phyloP scores from a whole-genome alignment of 345 rosid species.

The Camelina hispida region DNA sequence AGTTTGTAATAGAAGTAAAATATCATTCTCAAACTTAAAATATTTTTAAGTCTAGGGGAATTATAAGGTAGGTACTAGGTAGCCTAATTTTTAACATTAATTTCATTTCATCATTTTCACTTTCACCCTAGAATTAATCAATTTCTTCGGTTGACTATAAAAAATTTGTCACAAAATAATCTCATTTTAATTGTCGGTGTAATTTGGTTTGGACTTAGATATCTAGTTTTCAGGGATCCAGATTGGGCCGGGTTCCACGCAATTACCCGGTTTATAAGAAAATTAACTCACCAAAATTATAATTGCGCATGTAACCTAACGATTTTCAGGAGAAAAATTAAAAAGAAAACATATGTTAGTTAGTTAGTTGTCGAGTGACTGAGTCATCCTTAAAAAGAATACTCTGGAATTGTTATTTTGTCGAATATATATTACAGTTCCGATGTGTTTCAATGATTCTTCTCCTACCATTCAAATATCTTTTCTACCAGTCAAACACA shows the following conservation, averaged over 20 bases:
- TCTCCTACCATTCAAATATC: constrained; percentile 15
- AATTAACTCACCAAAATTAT: neutral
- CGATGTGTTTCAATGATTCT: neutral
- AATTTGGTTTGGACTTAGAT: too few relatives aligned
- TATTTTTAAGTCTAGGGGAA: neutral
- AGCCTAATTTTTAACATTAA: neutral
- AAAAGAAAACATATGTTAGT: neutral
- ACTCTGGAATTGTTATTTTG: neutral
- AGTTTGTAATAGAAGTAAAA: constrained; percentile 25
- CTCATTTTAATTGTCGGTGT: too few relatives aligned
- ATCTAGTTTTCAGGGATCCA: neutral
- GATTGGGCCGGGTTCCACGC: too few relatives aligned
- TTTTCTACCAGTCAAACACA: neutral
- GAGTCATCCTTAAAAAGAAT: neutral
- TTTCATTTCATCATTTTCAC: neutral
- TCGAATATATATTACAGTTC: neutral
- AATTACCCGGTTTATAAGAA: too few relatives aligned
- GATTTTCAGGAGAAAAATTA: neutral
- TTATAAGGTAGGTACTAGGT: neutral
- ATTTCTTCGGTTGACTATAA: neutral
- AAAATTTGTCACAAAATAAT: neutral
- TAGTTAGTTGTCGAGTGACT: neutral
- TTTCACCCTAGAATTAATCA: neutral
- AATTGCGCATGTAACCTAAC: neutral
- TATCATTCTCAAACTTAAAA: neutral